These are phyloP conservation scores for Pyrus bretschneideri DNA, from an alignment of 306 rosid species.

Conservation along the genomic window DNA sequence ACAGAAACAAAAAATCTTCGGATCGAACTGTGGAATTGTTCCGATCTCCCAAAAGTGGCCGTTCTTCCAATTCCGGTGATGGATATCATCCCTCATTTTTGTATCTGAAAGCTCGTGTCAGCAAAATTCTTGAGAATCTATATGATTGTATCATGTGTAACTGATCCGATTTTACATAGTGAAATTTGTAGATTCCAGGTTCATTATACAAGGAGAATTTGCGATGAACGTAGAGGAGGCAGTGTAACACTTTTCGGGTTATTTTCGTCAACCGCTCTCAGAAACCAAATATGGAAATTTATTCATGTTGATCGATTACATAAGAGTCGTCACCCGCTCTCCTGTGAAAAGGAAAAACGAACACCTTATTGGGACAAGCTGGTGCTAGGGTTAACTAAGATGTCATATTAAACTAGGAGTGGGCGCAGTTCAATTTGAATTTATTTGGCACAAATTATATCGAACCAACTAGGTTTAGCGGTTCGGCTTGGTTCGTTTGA, in stretches of 20 bases:
- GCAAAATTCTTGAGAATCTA: constrained; percentile 24
- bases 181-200: constrained; percentile 23
- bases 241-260: background rate
- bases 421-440: background rate
- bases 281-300: background rate
- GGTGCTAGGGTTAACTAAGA: too few relatives aligned
- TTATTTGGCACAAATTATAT: too few relatives aligned
- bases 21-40: constrained; percentile 7
- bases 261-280: too few relatives aligned
- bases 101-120: constrained; percentile 20
- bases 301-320: background rate
- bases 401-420: too few relatives aligned
- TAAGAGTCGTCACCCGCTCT: too few relatives aligned
- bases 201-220: background rate
- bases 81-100: constrained; percentile 25
- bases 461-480: too few relatives aligned
- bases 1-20: background rate
- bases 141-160: constrained; percentile 42
- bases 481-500: too few relatives aligned
- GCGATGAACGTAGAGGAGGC: background rate
- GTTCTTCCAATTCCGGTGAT: constrained; percentile 5
- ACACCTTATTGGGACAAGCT: too few relatives aligned
- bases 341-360: too few relatives aligned
- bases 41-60: constrained; percentile 2
- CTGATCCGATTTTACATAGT: constrained; percentile 28